Base-by-base conservation (phyloP, 192 early-diverging fungal genomes). In the Coemansia sp. region DNA sequence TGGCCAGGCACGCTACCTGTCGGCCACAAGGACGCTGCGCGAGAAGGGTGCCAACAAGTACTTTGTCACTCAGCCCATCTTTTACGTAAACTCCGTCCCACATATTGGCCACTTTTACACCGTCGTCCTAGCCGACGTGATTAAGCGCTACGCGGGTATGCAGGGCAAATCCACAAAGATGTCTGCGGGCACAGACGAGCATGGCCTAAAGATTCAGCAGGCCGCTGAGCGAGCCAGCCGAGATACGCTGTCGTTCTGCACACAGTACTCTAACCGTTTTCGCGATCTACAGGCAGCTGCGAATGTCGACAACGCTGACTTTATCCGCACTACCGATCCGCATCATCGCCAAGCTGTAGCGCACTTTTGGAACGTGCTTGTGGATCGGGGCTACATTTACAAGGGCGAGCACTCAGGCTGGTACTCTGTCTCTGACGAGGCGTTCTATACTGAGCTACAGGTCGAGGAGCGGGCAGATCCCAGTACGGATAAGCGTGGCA, bases 91-190 rank as follows among this genome's bases (percentile, higher is more conserved):
- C 61, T 70, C 86, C 84, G 92, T 86, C 12, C 96, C 96, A 18
- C 97, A 98, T 79, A 93, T 98, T 74, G 97, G 97, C 12, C 97
- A 98, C 68, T 81, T 98, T 65, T 96, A 96, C 77, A 93, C 96
- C 6, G 84, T 91, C 0, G 93, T 97, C 10, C 75, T 98, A 1
- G 90, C 92, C 1, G 97, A 98, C 71, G 89, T 89, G 7, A 73
- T 97, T 20, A 88, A 88, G 66, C 79, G 96, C 27, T 96, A 88
- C 67, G 88, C 91, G 3, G 87, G 86, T 33, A 66, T 98, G 52
- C 90, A 87, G 40, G 95, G 93, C 16, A 74, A 87, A 27, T 69
- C 42, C 12, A 76, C 72, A n/a, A 77, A 78, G 38, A 68, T 85
- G 43, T 76, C 78, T 3, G 75, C 72, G 67, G 97, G 97, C 40